phyloP scores from a whole-genome alignment of 305 asterid genomes.

The Coffea humblotiana region DNA sequence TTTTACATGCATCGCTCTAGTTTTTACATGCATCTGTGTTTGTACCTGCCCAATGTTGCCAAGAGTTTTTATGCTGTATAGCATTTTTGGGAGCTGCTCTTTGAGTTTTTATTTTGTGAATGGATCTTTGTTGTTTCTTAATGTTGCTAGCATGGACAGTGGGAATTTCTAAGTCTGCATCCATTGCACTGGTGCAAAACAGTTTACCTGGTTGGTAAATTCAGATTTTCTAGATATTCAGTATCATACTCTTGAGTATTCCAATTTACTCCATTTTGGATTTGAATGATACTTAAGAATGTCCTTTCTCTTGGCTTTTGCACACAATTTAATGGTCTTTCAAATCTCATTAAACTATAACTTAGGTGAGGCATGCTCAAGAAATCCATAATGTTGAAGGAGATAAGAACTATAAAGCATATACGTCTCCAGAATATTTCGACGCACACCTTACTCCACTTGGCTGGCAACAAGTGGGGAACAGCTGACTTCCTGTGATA shows the following conservation, averaged over 20 bases:
- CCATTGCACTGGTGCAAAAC: slow-evolving; percentile 90
- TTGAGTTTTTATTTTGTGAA: too few relatives aligned
- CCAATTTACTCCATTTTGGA: slow-evolving; percentile 36
- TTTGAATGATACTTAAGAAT: slow-evolving; percentile 38
- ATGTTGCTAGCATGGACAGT: slow-evolving; percentile 65
- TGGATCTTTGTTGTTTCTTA: too few relatives aligned
- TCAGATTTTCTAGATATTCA: slow-evolving; percentile 22
- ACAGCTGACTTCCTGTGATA: slow-evolving; percentile 13
- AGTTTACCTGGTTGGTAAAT: slow-evolving; percentile 83
- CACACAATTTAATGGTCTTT: slow-evolving; percentile 34
- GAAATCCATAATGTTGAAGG: slow-evolving; percentile 85
- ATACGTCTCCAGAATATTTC: slow-evolving; percentile 74
- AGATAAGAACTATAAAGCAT: slow-evolving; percentile 68
- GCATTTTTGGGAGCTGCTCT: not conserved
- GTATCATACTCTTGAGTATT: slow-evolving; percentile 38
- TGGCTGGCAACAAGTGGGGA: slow-evolving; percentile 83
- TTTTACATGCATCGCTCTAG: not conserved
- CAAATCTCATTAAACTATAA: slow-evolving; percentile 42
- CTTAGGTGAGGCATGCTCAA: slow-evolving; percentile 95
- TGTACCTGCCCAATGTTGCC: not conserved
- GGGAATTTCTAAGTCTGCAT: slow-evolving; percentile 61
- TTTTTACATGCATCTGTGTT: not conserved
- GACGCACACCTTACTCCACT: slow-evolving; percentile 83
- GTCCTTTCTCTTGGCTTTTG: slow-evolving; percentile 35
- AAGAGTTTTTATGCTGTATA: not conserved